Conservation (phyloP, 208 protist species). For the Acanthamoeba royreba region DNA sequence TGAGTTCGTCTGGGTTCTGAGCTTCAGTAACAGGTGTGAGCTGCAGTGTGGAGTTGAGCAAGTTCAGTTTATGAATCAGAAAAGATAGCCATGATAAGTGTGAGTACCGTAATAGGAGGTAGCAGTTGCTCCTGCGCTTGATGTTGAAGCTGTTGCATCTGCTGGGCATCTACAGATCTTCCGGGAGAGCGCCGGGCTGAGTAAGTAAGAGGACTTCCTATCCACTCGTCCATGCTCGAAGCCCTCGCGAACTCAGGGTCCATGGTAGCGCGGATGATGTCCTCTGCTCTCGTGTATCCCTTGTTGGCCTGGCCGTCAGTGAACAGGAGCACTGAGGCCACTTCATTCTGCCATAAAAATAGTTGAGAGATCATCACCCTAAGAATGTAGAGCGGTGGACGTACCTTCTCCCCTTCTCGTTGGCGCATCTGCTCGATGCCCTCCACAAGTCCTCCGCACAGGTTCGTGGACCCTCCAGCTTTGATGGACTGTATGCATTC, state of each 20-base stretch:
- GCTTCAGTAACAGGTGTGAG: too few relatives aligned
- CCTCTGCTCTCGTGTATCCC: background rate
- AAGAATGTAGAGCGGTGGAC: background rate
- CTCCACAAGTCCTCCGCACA: background rate
- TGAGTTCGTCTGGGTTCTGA: too few relatives aligned
- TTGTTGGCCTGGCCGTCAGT: conserved; percentile 5
- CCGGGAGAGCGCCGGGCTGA: too few relatives aligned
- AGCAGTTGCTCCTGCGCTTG: too few relatives aligned
- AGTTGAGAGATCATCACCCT: background rate
- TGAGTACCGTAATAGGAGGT: too few relatives aligned
- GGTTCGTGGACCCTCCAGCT: background rate
- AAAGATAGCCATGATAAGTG: too few relatives aligned
- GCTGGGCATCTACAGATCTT: too few relatives aligned
- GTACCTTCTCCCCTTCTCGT: too few relatives aligned
- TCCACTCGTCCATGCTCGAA: too few relatives aligned
- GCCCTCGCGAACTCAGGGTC: background rate
- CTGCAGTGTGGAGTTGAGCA: background rate
- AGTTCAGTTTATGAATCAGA: background rate
- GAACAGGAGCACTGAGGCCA: background rate
- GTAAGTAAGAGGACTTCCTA: too few relatives aligned
- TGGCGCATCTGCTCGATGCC: background rate
- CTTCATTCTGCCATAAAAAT: background rate
- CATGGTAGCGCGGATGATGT: background rate
- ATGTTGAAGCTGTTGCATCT: too few relatives aligned
- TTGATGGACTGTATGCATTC: background rate